These are phyloP conservation scores for Corchorus capsularis DNA, from an alignment of 345 rosid genomes.

Conservation along the genomic window DNA sequence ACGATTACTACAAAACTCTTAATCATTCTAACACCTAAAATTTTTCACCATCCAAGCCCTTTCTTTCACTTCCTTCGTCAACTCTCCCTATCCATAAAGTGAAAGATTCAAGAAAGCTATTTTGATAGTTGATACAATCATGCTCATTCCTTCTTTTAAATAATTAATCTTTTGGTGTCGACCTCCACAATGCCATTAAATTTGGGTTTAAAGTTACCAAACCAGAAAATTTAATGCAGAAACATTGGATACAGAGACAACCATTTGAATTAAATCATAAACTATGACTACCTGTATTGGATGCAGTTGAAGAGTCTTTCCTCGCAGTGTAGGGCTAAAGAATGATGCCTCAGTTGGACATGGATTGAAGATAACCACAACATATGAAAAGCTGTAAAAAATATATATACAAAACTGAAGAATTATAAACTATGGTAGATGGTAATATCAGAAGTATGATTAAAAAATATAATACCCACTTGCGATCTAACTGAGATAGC, in stretches of 20 bases:
- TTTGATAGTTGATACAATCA: not conserved
- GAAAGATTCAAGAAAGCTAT: not conserved
- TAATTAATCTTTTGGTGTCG: not conserved
- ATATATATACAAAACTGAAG: not conserved
- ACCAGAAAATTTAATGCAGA: not conserved
- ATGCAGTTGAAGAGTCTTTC: conserved; percentile 63
- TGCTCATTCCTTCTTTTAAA: not conserved
- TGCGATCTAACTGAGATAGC: conserved; percentile 67
- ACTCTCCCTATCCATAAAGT: not conserved
- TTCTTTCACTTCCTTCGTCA: not conserved
- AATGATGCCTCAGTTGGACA: conserved; percentile 64
- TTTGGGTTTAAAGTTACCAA: not conserved
- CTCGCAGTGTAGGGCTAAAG: conserved; percentile 40
- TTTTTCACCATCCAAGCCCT: not conserved
- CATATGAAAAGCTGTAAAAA: conserved; percentile 58
- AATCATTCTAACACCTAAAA: not conserved
- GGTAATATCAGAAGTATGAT: not conserved
- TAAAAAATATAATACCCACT: conserved; percentile 42
- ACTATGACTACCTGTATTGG: conserved; percentile 65
- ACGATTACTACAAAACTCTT: not conserved
- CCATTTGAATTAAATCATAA: not conserved
- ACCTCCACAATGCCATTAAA: not conserved
- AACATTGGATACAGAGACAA: not conserved
- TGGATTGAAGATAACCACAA: conserved; percentile 70
- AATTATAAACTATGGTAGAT: conserved; percentile 7